Evolutionary conservation across 495 filamentous ascomycete genomes (phyloP), one percentile per base, ranked within the genome.

Genomic region (Hapsidospora chrysogenum): DNA sequence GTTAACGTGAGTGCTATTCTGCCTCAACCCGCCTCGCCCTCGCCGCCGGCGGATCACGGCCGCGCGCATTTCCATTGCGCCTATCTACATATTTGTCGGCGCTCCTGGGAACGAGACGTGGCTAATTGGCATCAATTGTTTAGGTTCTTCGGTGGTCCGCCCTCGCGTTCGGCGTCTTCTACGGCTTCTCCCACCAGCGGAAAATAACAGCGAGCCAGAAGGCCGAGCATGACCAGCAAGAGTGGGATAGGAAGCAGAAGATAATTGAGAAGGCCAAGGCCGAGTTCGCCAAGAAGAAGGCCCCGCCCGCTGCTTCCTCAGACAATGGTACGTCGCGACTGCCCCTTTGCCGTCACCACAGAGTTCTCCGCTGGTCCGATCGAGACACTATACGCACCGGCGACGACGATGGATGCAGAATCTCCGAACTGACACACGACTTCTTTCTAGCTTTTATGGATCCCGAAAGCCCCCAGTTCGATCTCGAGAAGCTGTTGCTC

Each of bases 101-200:
- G n/a, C n/a, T n/a, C n/a, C n/a, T n/a, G n/a, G n/a, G 2, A 29
- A 18, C 33, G 4, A 41, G 26, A 3, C 26, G 42, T 48, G 17
- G 46, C 17, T 51, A 39, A 44, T 36, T 40, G 29, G 36, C n/a
- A 13, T 19, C 18, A 9, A 35, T 29, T 37, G 37, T 42, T 37
- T 56, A 97, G 92, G 85, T 99, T 56, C 70, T 96, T 58, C 85
- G 89, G 51, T 99, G 85, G 63, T 78, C 81, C 43, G 85, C 85
- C 50, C 78, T 96, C 42, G 76, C 72, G 46, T 58, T 78, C 48
- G 89, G 89, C 57, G 60, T 93, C 49, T 69, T 92, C 54, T 96
- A 96, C 64, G 89, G 89, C 54, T 62, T 93, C 57, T 80, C 74
- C 53, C 85, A 93, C 66, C 92, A 99, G 62, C 67, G 72, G 35